Evolutionary conservation across 2,329 filamentous ascomycete species (phyloP).

Genomic region (Penicillium glabrum): DNA sequence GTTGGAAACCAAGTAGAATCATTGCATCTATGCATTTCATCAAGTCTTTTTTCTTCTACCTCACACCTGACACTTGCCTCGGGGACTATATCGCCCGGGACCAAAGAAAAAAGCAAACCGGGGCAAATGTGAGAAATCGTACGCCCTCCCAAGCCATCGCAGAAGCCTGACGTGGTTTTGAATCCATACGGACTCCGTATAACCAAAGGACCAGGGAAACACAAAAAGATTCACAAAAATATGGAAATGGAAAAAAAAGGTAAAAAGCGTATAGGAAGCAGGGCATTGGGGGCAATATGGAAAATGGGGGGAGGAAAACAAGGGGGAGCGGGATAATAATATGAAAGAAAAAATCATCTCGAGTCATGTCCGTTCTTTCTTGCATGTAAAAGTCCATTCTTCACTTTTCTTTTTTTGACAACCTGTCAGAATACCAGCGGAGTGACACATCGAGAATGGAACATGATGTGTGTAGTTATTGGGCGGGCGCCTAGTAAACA

Average conservation of each 20-base stretch:
- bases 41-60: slow-evolving; percentile 27
- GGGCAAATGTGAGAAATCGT: slow-evolving; percentile 23
- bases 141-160: slow-evolving; percentile 26
- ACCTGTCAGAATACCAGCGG: slow-evolving; percentile 13
- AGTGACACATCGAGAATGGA: slow-evolving; percentile 1
- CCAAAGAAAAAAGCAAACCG: slow-evolving; percentile 20
- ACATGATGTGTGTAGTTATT: slow-evolving; percentile 1
- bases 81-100: slow-evolving; percentile 5
- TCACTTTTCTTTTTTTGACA: slow-evolving; percentile 18
- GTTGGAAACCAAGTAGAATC: not conserved
- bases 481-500: slow-evolving; percentile 67
- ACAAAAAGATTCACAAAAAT: slow-evolving; percentile 8
- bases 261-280: slow-evolving; percentile 15
- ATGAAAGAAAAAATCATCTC: slow-evolving; percentile 29
- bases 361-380: slow-evolving; percentile 28
- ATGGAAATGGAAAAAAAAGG: slow-evolving; percentile 11
- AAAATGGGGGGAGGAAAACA: slow-evolving; percentile 17
- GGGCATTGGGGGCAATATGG: slow-evolving; percentile 18
- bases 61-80: slow-evolving; percentile 18
- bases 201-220: slow-evolving; percentile 14
- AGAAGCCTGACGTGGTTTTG: slow-evolving; percentile 24
- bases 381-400: slow-evolving; percentile 23
- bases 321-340: slow-evolving; percentile 22
- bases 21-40: slow-evolving; percentile 28
- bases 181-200: slow-evolving; percentile 12